These are phyloP conservation scores for Ramaria sp. DNA, from an alignment of 768 basidiomycete species.

Conservation along the genomic window DNA sequence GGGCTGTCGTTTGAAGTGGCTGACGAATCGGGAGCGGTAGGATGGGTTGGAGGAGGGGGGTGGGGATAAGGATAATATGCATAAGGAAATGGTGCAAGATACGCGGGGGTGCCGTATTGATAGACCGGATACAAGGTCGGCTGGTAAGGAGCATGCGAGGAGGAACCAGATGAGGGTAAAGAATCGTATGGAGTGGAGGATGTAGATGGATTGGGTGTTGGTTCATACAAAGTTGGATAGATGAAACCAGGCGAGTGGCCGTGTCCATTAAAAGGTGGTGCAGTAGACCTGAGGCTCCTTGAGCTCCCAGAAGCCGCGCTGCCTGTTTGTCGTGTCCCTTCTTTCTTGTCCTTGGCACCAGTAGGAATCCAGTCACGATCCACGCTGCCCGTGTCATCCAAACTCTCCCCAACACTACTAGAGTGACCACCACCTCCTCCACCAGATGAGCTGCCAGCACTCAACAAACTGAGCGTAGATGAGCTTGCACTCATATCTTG, in stretches of 20 bases:
- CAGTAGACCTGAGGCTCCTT: constrained; percentile 62
- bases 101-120: constrained; percentile 24
- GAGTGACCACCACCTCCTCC: constrained; percentile 32
- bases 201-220: constrained; percentile 12
- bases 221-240: constrained; percentile 66
- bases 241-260: constrained; percentile 4
- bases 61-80: constrained; percentile 38
- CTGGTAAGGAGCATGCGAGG: constrained; percentile 12
- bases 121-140: constrained; percentile 19
- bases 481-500: constrained; percentile 71
- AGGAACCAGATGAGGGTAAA: constrained; percentile 14
- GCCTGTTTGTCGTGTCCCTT: constrained; percentile 32
- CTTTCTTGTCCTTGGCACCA: constrained; percentile 45
- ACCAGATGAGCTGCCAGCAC: constrained; percentile 48
- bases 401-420: constrained; percentile 50
- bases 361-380: constrained; percentile 76
- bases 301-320: constrained; percentile 46
- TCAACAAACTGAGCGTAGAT: constrained; percentile 60
- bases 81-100: constrained; percentile 30
- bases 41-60: constrained; percentile 29
- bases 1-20: background rate
- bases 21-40: constrained; percentile 18
- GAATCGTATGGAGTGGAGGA: constrained; percentile 21
- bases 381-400: constrained; percentile 57
- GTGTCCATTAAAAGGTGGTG: constrained; percentile 51